These are phyloP conservation scores for Sorghum bicolor DNA, from an alignment of 176 grass and related monocot species.

Conservation along the genomic window Sorghum_bicolor_NCBIv3 NC_012873.2:67229501-67230000, in stretches of 20 bases:
- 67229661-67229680: too few relatives aligned
- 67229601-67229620: slow-evolving; percentile 36
- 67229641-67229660: slow-evolving; percentile 27
- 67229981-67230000: not conserved
- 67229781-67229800: not conserved
- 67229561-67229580: not conserved
- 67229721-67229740: too few relatives aligned
- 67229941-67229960: too few relatives aligned
- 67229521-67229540: slow-evolving; percentile 27
- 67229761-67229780: not conserved
- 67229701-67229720: too few relatives aligned
- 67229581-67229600: slow-evolving; percentile 36
- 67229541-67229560: not conserved
- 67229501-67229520: slow-evolving; percentile 46
- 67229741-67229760: not conserved
- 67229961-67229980: not conserved
- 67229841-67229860: not conserved
- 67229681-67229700: too few relatives aligned
- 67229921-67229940: not conserved
- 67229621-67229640: slow-evolving; percentile 32
- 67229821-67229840: not conserved
- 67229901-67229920: not conserved
- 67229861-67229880: not conserved
- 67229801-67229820: not conserved
- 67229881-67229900: not conserved